Evolutionary conservation across 768 basidiomycete genomes (phyloP).

Genomic region (Rubroboletus satanas): DNA sequence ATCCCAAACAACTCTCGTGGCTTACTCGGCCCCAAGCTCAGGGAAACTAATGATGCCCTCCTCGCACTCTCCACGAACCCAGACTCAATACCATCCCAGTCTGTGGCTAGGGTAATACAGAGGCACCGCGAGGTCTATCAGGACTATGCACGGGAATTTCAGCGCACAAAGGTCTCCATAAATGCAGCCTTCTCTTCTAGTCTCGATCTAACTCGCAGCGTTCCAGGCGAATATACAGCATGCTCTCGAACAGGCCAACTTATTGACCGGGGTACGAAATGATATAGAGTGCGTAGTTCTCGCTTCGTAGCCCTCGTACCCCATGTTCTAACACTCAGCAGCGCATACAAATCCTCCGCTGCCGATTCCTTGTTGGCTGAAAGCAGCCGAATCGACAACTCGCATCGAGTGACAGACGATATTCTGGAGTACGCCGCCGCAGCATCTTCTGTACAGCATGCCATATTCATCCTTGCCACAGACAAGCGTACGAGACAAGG

Average conservation of each 20-base stretch:
- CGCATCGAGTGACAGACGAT: conserved; percentile 92
- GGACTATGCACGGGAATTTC: conserved; percentile 82
- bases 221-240: conserved; percentile 71
- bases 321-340: conserved; percentile 29
- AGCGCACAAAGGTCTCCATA: conserved; percentile 70
- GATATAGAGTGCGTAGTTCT: conserved; percentile 79
- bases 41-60: conserved; percentile 83
- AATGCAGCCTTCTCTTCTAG: background rate
- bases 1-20: background rate
- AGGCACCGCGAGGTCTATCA: conserved; percentile 86
- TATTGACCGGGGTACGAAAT: conserved; percentile 87
- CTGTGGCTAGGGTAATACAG: conserved; percentile 85
- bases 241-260: conserved; percentile 81
- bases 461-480: conserved; percentile 28
- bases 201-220: background rate
- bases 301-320: background rate
- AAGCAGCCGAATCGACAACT: conserved; percentile 84
- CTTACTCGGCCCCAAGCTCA: conserved; percentile 51
- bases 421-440: conserved; percentile 65
- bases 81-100: conserved; percentile 63
- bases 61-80: conserved; percentile 62
- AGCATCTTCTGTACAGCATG: background rate
- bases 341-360: conserved; percentile 87
- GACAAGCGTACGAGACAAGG: conserved; percentile 96
- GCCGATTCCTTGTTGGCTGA: conserved; percentile 87